Base-by-base conservation (phyloP, 108 stramenopile genomes). In the Skeletonema menzelii region DNA sequence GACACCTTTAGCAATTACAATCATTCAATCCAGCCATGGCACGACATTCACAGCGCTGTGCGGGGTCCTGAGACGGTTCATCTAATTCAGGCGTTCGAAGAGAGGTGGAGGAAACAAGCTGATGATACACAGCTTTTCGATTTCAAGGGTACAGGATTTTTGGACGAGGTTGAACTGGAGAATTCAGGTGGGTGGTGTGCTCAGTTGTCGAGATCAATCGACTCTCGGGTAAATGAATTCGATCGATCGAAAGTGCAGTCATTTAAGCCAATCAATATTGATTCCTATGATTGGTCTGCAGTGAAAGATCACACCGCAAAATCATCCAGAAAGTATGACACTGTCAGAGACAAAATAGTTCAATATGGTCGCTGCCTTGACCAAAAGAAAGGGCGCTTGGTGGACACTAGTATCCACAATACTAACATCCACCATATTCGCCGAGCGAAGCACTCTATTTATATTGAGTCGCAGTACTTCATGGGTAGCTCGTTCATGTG, bases 391-490 rank as follows among this genome's bases (percentile, higher is more conserved):
- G 80, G 80, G 24, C 61, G 80, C 27, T 44, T 77, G 8, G 73
- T 78, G 8, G 76, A 78, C 55, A 79, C 20, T 37, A 76, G 79
- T 53, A 80, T 84, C 53, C 77, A 79, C 37, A 20, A 61, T 49
- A 61, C 79, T 5, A 76, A 80, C 75, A 76, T 75, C 40, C 82
- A 85, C 63, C 67, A 76, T 62, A 89, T 89, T 49, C 72, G 82
- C 24, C 59, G 71, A 20, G 86, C 88, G 3, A 66, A 84, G 64
- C 88, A 85, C 59, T 73, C 59, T 44, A 75, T 89, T 19, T 89
- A 89, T 67, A 84, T 89, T 20, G 88, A 89, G 61, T 58, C 44
- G 31, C 84, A 85, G 65, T 85, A 85, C 60, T 85, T 85, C 49
- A 73, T 85, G 81, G 80, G 84, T 12, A 77, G 76, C 31, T 82